Conservation (phyloP, 257 asterid genomes). For the Jaltomata sinuosa region DNA sequence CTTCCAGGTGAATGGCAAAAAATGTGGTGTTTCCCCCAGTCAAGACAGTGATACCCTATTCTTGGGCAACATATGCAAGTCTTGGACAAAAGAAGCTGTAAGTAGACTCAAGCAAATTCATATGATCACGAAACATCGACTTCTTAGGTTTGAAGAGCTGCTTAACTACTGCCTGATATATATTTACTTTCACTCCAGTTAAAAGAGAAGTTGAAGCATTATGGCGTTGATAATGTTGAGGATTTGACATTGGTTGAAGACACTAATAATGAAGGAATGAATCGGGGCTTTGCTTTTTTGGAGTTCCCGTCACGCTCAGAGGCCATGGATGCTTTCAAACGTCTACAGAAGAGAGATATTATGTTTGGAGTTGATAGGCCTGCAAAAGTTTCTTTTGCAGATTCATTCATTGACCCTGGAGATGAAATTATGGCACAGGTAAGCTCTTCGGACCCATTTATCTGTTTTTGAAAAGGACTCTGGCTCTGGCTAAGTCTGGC, state of each 20-base stretch:
- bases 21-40: conserved; percentile 96
- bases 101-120: conserved; percentile 27
- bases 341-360: conserved; percentile 89
- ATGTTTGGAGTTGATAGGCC: conserved; percentile 88
- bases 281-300: conserved; percentile 90
- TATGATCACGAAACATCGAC: conserved; percentile 15
- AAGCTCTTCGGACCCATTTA: conserved; percentile 20
- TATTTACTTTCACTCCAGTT: conserved; percentile 60
- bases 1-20: conserved; percentile 94
- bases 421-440: conserved; percentile 99
- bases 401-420: conserved; percentile 95
- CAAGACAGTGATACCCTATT: conserved; percentile 97
- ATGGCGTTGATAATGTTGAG: conserved; percentile 70
- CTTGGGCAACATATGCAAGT: conserved; percentile 87
- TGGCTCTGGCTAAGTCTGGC: not conserved
- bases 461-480: conserved; percentile 5
- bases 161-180: conserved; percentile 26
- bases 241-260: conserved; percentile 95
- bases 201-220: conserved; percentile 73
- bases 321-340: conserved; percentile 98
- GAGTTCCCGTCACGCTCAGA: conserved; percentile 91
- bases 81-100: conserved; percentile 95
- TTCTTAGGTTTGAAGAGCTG: conserved; percentile 14
- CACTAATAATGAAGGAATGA: conserved; percentile 58
- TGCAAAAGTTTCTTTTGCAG: conserved; percentile 97